Percentiles rank a stretch among this genome's conserved stretches.
Evolutionary conservation across 345 rosid species (phyloP).

Genomic region (Populus deltoides): DNA sequence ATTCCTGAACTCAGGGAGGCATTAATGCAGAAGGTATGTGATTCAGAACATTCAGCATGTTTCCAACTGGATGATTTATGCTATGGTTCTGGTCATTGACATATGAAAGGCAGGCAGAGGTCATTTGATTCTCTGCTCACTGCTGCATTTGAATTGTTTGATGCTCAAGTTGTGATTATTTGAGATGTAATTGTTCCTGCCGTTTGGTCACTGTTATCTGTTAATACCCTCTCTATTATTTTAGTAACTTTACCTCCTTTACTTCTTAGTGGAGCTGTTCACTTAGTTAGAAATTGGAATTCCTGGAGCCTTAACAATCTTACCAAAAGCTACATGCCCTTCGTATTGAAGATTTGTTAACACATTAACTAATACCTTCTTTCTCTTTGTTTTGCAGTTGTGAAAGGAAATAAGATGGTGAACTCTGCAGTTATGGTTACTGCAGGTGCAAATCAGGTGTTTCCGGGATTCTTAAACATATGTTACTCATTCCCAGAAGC

Average conservation of each 20-base stretch:
- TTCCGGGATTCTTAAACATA: background rate
- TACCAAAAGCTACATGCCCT: background rate
- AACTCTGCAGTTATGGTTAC: slow-evolving; percentile 90
- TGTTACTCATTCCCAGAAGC: slow-evolving; percentile 5
- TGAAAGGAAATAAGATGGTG: slow-evolving; percentile 59
- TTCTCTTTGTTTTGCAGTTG: slow-evolving; percentile 47
- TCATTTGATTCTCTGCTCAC: background rate
- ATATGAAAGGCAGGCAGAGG: slow-evolving; percentile 4
- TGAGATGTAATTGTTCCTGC: background rate
- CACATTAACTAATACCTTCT: background rate
- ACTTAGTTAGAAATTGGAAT: background rate
- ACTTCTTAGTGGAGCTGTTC: background rate
- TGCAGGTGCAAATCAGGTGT: slow-evolving; percentile 96
- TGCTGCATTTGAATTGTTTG: slow-evolving; percentile 3
- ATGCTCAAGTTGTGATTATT: background rate
- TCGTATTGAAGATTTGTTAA: background rate
- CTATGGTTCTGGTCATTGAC: slow-evolving; percentile 1
- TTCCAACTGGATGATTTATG: slow-evolving; percentile 1
- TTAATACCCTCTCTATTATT: background rate
- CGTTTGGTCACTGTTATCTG: background rate
- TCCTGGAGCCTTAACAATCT: background rate
- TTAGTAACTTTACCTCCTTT: background rate
- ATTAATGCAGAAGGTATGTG: slow-evolving; percentile 55
- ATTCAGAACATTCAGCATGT: background rate
- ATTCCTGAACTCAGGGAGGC: slow-evolving; percentile 72